A percentile compares a stretch with the other conserved stretches of the same genome.
Evolutionary conservation across 2,329 filamentous ascomycete genomes (phyloP).

Genomic region (Pseudogymnoascus verrucosus): DNA sequence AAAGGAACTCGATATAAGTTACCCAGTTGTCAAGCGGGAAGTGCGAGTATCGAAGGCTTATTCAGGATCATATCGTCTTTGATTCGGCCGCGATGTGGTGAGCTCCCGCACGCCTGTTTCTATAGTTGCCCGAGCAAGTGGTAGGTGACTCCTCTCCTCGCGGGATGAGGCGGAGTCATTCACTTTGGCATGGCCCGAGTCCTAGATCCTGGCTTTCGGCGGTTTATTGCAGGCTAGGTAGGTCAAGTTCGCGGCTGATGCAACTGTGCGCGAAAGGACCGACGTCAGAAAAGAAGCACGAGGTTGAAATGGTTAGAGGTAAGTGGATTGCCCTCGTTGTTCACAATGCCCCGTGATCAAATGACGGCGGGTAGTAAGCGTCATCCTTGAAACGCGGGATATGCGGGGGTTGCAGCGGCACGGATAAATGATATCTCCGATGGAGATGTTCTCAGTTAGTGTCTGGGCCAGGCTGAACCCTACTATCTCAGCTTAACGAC

Average conservation of each 20-base stretch:
- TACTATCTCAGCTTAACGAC: not conserved
- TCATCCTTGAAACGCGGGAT: constrained; percentile 6
- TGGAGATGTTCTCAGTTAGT: not conserved
- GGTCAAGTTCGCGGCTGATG: not conserved
- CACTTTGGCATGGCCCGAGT: constrained; percentile 1
- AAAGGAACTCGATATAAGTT: not conserved
- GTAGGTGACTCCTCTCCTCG: constrained; percentile 3
- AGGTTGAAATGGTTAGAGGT: not conserved
- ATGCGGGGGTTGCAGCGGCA: not conserved
- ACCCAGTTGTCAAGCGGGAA: not conserved
- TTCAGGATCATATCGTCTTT: constrained; percentile 3
- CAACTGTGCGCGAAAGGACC: not conserved
- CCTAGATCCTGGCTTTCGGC: constrained; percentile 1
- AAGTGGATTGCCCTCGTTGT: not conserved
- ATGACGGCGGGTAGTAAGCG: not conserved
- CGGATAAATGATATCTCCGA: not conserved
- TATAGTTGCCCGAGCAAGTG: constrained; percentile 1
- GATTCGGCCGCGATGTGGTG: not conserved
- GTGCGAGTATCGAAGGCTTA: not conserved
- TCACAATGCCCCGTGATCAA: not conserved
- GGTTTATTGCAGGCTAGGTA: not conserved
- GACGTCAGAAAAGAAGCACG: not conserved
- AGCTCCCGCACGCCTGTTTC: not conserved
- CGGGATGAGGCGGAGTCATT: constrained; percentile 3
- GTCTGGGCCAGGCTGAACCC: not conserved